Base-by-base conservation (phyloP, 2,329 filamentous ascomycete genomes). In the Aspergillus terreus region DNA sequence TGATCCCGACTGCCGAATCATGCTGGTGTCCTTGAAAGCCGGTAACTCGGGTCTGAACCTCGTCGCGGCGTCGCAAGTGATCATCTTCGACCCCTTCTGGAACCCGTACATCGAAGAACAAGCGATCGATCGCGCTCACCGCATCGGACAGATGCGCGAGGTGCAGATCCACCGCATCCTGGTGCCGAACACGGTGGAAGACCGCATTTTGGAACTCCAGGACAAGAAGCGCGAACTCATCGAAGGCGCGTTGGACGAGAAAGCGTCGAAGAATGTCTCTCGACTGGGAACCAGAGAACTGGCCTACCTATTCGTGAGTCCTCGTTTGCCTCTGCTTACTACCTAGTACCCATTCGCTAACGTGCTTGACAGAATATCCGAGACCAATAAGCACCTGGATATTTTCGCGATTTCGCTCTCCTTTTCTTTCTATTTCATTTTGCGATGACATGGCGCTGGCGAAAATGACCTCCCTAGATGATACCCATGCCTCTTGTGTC, bases 81-180 rank as follows among this genome's bases (percentile, higher is more conserved):
- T 96, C 68, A 88, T 96, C 57, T 84, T 95, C 65, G 91, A 96
- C 66, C 91, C 91, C 0, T 95, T 95, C 74, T 96, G 90, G 90
- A 96, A 96, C 57, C 92, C 91, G 0, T 95, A 87, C 65, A 87
- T 95, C 45, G 92, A 96, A 72, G 90, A 91, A 71, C 92, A 96
- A 71, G 92, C 92, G 4, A 86, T 96, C 46, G 92, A 95, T 67
- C 87, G 92, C 19, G 89, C 91, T 2, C 87, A 96, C 70, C 87
- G 92, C 9, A 92, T 96, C 59, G 91, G 91, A 0, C 92, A 96
- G 72, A 74, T 78, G 58, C 79, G 80, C 4, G 75, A 84, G 6
- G 92, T 96, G 4, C 80, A 84, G 50, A 86, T 96, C 1, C 90
- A 96, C 66, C 85, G 90, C 4, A 81, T 96, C 21, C 74, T 96